Base-by-base conservation (phyloP, 768 basidiomycete species). In the Tylopilus rubrobrunneus region DNA sequence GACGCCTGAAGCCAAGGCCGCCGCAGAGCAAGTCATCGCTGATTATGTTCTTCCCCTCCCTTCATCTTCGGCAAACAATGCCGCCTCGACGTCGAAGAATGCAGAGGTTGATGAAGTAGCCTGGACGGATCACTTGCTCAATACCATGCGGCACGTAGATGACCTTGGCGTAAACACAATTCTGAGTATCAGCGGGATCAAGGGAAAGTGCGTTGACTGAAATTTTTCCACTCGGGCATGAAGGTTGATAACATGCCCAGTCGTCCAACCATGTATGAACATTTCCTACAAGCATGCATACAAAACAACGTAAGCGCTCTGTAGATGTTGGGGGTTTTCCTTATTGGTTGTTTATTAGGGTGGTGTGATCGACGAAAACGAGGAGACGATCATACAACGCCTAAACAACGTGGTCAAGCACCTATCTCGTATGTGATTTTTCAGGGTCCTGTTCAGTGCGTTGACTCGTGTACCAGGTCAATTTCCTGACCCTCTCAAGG, bases 41-140 rank as follows among this genome's bases (percentile, higher is more conserved):
- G 79, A 86, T n/a, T 82, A 84, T 57, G 82, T 98, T 48, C 74
- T 98, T 7, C 96, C 96, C 0, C 72, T 95, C 0, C 92, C 94
- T 0, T 71, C 75, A 1, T 42, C 70, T 52, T 67, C 77, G 15
- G 45, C 55, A 12, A 46, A 23, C 10, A 31, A 31, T 25, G 67
- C 78, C 0, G 64, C 77, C 7, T 77, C 79, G 6, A 74, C 74
- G 14, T 74, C 68, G 19, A 77, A 69, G 60, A 77, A 67, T 5
- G 69, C 67, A 29, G 87, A 88, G 28, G 71, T 86, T 4, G 92
- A 95, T 57, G 93, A 96, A 62, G 75, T 72, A 0, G 79, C 80
- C 0, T 98, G 95, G 95, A 89, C 89, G 0, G 93, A 97, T 62
- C 77, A 86, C 21, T 67, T 97, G 34, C 74, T 98, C 15, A 76